Evolutionary conservation across 164 flowering plant genomes (phyloP).

Genomic region (Kingdonia uniflora): DNA sequence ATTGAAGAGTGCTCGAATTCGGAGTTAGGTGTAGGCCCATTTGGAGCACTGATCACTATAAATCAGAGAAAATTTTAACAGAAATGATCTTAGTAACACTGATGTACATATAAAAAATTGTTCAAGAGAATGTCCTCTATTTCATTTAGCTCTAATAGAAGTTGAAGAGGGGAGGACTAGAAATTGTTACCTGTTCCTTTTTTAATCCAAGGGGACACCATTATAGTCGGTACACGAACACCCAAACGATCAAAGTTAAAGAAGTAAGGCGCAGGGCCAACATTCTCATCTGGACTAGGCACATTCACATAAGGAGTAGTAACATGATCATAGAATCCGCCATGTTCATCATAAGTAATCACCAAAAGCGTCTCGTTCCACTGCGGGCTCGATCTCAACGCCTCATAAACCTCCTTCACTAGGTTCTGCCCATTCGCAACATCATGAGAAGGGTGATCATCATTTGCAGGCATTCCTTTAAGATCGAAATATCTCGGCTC

Average conservation of each 20-base stretch:
- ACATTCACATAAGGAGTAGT: slow-evolving; percentile 53
- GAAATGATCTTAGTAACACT: too few relatives aligned
- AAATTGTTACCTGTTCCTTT: slow-evolving; percentile 62
- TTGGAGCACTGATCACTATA: slow-evolving; percentile 60
- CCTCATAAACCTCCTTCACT: slow-evolving; percentile 91
- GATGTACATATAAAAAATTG: too few relatives aligned
- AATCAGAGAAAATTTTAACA: background rate
- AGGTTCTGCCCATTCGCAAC: slow-evolving; percentile 84
- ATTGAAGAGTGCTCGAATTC: slow-evolving; percentile 93
- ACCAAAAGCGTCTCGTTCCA: slow-evolving; percentile 86
- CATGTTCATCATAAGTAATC: slow-evolving; percentile 94
- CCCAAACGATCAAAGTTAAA: slow-evolving; percentile 88
- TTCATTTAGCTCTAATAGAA: background rate
- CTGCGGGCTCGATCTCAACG: slow-evolving; percentile 74
- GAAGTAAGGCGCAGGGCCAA: slow-evolving; percentile 72
- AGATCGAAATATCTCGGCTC: slow-evolving; percentile 89
- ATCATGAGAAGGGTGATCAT: slow-evolving; percentile 93
- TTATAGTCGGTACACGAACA: slow-evolving; percentile 86
- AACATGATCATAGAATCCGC: slow-evolving; percentile 89
- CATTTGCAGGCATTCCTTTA: slow-evolving; percentile 58
- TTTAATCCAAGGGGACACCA: slow-evolving; percentile 98
- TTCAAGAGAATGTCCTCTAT: background rate
- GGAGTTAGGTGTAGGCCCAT: slow-evolving; percentile 63
- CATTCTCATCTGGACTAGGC: slow-evolving; percentile 86
- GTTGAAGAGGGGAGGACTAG: background rate